Evolutionary conservation across 148 eudicot species (phyloP), one percentile per base, ranked within the genome.

Genomic region (Cornus florida): DNA sequence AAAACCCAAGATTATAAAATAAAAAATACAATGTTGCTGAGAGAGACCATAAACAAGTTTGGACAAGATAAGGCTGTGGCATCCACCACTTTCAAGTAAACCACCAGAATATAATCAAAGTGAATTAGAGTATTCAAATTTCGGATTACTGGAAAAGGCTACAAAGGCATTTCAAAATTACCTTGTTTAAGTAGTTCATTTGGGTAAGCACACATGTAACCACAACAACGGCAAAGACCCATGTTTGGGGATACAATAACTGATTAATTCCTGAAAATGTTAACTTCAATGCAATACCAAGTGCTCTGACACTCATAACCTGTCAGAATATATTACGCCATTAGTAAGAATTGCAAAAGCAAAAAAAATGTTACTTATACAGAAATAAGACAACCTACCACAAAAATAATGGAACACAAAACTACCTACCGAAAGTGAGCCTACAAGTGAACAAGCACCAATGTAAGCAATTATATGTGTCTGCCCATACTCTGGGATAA

Each of bases 281-380:
- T 77, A 93, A 73, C 82, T 93, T 93, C 84, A 93, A 69, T 50
- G 97, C 94, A 79, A 93, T 93, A 57, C 97, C 97, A 72, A 93
- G 86, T 35, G 97, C 97, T 86, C 88, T 91, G 75, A 91, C 94
- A 83, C 97, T 90, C 94, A 93, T 93, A 73, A 93, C 97, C 97
- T 93, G 88, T 84, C 77, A 90, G 33, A 81, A 22, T 60, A 81
- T 23, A 19, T 43, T 7, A 39, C 0, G 12, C 3, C 39, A 33
- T 75, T 32, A 82, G 78, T 78, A 46, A 53, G 24, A 19, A 72
- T 13, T 16, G 74, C 17, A 39, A 39, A 39, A 39, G 43, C 48
- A 43, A 43, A 43, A 43, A 41, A 3, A 35, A 43, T 43, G 48
- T 43, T 43, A 43, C 71, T 35, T 41, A 57, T 46, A n/a, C 38